Base-by-base conservation (phyloP, 2,329 filamentous ascomycete genomes). In the Penicillium freii region DNA sequence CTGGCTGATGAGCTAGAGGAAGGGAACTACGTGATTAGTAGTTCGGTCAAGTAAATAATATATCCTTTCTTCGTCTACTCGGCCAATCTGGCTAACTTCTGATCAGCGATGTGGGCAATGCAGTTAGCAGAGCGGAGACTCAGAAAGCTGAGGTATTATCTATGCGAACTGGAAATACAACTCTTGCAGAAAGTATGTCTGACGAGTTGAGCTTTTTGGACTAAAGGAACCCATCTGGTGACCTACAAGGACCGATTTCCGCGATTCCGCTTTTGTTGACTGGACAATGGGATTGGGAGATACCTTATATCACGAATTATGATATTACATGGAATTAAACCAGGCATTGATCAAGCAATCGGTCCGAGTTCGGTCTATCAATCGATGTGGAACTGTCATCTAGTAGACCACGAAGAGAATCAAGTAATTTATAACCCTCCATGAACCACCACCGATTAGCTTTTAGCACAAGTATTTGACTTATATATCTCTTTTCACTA, bases 11-110 rank as follows among this genome's bases (percentile, higher is more conserved):
- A 90, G 63, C 82, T 97, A 56, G 84, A 88, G 33, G 77, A 80
- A 25, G 84, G 91, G 64, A 87, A 88, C 25, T 96, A 95, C 75
- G 85, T 91, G 3, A 81, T 92, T n/a, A 82, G 87, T 66, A 89
- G 88, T 11, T 78, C 81, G 52, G 76, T 91, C 42, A 80, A 82
- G 88, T 91, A 81, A 54, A 82, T 71, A 34, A 27, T 19, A 17
- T 45, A 11, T 56, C 8, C 7, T 39, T 17, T 17, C 31, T 34
- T 40, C 53, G 27, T 47, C 36, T 15, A 45, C 23, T 54, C 38
- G 11, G 27, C 15, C 52, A 46, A 34, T 54, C 21, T 39, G 8
- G 10, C 56, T 68, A 43, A 64, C 46, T 21, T n/a, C n/a, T 29
- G 47, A 9, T 43, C 27, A 84, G 82, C 39, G 69, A 81, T 47